phyloP scores from a whole-genome alignment of 768 basidiomycete species.

The Russula griseocarnosa region DNA sequence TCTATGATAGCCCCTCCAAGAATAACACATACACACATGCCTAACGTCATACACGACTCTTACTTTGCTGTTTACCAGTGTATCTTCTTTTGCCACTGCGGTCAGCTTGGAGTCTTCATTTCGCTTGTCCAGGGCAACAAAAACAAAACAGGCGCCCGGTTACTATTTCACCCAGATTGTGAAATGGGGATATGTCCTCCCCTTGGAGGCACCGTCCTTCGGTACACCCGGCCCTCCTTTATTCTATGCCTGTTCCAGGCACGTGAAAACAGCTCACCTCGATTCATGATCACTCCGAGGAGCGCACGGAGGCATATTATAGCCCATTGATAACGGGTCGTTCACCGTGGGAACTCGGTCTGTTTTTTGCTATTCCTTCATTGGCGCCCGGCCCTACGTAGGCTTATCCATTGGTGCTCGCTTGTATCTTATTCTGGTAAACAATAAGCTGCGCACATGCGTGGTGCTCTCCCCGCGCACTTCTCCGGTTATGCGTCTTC shows the following conservation, averaged over 20 bases:
- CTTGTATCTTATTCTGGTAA: neutral
- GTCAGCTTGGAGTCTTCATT: neutral
- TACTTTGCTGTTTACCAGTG: too few species aligned
- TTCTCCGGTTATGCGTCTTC: conserved; percentile 1
- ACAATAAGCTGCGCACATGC: neutral
- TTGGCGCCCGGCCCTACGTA: neutral
- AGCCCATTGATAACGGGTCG: conserved; percentile 4
- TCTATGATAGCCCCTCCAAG: too few species aligned
- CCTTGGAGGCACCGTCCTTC: neutral
- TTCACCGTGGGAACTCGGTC: neutral
- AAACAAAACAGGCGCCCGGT: neutral
- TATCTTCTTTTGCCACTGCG: neutral
- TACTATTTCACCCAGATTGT: neutral
- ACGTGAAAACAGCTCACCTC: neutral
- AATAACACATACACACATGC: neutral
- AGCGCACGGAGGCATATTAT: neutral
- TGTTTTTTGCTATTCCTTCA: neutral
- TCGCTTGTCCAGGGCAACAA: neutral
- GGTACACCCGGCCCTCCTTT: neutral
- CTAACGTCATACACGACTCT: neutral
- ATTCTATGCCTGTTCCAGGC: conserved; percentile 1
- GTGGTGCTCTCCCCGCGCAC: neutral
- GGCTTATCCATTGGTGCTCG: neutral
- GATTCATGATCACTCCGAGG: neutral
- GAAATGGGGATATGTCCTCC: conserved; percentile 2